Base-by-base conservation (phyloP, 768 basidiomycete genomes). In the Termitomyces sp. region DNA sequence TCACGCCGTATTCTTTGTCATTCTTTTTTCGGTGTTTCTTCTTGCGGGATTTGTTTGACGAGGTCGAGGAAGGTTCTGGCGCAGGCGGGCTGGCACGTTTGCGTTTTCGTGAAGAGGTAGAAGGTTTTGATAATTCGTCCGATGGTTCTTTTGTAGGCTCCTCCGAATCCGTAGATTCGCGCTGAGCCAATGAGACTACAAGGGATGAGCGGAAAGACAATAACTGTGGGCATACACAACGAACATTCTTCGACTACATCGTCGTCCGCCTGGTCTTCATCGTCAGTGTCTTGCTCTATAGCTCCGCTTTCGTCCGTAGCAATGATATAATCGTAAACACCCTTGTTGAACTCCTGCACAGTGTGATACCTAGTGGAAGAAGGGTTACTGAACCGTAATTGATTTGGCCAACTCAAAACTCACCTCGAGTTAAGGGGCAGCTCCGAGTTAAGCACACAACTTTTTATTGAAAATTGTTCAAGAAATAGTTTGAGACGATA, bases 271-370 rank as follows among this genome's bases (percentile, higher is more conserved):
- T 74, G 80, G 12, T 76, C 72, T 53, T 83, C 83, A 12, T 72
- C 71, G 10, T 77, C 79, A n/a, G 70, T 69, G 55, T 86, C 84
- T 9, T 60, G 63, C 26, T 72, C 71, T n/a, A 63, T 56, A 4
- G 77, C 75, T 0, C 84, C 83, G 57, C 84, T 85, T 72, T 98
- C 97, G 67, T 98, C 96, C 10, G 95, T 96, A 0, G 97, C 97
- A 55, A 99, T 97, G 61, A 98, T 94, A 69, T 98, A 98, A 69
- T 99, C 94, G 65, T 98, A 98, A 8, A 97, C 92, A 2, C 97
- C 97, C 64, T 92, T 91, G 72, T 99, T 99, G 68, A 99, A 99
- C 71, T 98, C 97, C 65, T 99, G 95, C 1, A 99, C 97, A 2
- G 89, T 88, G 66, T 99, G 97, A 66, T 94, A 97, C 71, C 93